These are phyloP conservation scores for Aureobasidium sp. DNA, from an alignment of 2,329 filamentous ascomycete genomes.

Conservation along the genomic window DNA sequence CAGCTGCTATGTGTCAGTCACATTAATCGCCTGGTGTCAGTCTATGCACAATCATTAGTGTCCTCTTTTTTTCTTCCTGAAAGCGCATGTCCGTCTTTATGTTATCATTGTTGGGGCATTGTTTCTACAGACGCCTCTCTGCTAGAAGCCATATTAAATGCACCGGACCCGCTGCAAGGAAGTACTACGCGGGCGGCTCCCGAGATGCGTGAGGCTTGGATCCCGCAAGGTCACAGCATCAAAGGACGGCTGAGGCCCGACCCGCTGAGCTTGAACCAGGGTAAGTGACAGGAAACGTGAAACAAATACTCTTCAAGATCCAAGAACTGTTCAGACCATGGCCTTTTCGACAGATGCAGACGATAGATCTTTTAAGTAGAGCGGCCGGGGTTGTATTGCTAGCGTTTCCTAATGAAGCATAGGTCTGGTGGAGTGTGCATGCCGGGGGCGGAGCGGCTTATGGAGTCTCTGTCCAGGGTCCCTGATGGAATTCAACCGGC, in stretches of 20 bases:
- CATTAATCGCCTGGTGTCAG: neutral
- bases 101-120: neutral
- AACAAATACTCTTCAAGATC: neutral
- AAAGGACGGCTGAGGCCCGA: neutral
- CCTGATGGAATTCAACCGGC: neutral
- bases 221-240: neutral
- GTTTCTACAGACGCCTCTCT: neutral
- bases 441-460: constrained; percentile 4
- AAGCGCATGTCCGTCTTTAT: neutral
- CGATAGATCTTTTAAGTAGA: neutral
- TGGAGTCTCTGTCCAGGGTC: neutral
- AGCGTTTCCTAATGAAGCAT: neutral
- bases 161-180: neutral
- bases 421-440: neutral
- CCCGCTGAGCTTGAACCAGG: neutral
- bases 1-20: constrained; percentile 12
- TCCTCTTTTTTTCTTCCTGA: neutral
- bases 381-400: neutral
- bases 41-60: neutral
- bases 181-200: neutral
- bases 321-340: neutral
- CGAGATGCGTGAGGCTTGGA: neutral
- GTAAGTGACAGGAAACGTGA: neutral
- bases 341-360: constrained; percentile 2
- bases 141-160: neutral